A percentile compares a stretch with the other conserved stretches of the same genome.
Conservation (phyloP, 169 alveolate species). For the Besnoitia besnoiti region DNA sequence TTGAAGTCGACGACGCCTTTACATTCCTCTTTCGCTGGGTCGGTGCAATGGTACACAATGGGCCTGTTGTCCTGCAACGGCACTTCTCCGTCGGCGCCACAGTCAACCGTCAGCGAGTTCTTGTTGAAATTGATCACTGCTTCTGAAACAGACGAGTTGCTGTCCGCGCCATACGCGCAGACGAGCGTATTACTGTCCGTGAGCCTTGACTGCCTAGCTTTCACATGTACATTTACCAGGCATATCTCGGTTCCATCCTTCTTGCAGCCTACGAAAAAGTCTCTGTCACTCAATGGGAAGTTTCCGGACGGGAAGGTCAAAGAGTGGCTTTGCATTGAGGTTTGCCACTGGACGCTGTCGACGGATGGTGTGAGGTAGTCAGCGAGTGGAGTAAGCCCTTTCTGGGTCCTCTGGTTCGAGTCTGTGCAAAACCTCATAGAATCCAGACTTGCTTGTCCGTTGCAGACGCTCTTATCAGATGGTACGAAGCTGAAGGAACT, state of each 20-base stretch:
- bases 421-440: too few species aligned
- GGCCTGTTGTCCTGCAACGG: background rate
- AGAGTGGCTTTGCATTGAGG: too few species aligned
- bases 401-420: too few species aligned
- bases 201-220: background rate
- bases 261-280: background rate
- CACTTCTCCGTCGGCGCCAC: background rate
- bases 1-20: too few species aligned
- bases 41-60: background rate
- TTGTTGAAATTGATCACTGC: background rate
- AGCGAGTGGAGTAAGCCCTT: too few species aligned
- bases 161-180: background rate
- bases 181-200: background rate
- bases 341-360: too few species aligned
- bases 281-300: background rate
- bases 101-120: background rate
- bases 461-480: too few species aligned
- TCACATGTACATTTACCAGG: background rate
- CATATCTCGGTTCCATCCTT: background rate
- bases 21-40: background rate
- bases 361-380: too few species aligned
- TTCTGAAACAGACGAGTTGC: background rate
- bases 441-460: too few species aligned
- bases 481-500: too few species aligned
- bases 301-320: background rate